Conservation (phyloP, 495 filamentous ascomycete genomes). For the Aspergillus wentii region DNA sequence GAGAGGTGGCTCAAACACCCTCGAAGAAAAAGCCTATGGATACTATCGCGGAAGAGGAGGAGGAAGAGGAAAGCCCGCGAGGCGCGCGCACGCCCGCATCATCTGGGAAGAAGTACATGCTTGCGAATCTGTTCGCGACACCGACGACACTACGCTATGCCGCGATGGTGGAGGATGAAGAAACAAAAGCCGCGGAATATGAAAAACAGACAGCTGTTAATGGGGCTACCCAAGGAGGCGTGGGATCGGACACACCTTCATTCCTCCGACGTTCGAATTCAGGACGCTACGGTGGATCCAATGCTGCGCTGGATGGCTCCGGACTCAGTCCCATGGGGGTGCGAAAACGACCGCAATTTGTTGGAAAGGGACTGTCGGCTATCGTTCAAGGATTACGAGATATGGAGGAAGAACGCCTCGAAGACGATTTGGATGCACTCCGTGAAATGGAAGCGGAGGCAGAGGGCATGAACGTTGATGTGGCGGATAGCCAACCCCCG, state of each 20-base stretch:
- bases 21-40: slow-evolving; percentile 29
- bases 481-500: slow-evolving; percentile 57
- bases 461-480: slow-evolving; percentile 35
- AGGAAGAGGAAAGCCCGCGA: slow-evolving; percentile 29
- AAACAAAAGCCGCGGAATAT: slow-evolving; percentile 15
- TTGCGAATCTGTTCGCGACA: slow-evolving; percentile 60
- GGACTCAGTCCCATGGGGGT: slow-evolving; percentile 44
- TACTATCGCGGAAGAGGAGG: slow-evolving; percentile 19
- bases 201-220: slow-evolving; percentile 10
- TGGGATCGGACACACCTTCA: slow-evolving; percentile 55
- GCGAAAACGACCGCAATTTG: slow-evolving; percentile 57
- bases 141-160: slow-evolving; percentile 49
- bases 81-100: slow-evolving; percentile 60
- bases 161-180: slow-evolving; percentile 34
- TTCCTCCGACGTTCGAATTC: slow-evolving; percentile 62
- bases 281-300: slow-evolving; percentile 18
- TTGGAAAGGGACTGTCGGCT: slow-evolving; percentile 69
- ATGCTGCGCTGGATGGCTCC: slow-evolving; percentile 4
- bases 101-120: slow-evolving; percentile 51
- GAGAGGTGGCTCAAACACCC: slow-evolving; percentile 36
- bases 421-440: slow-evolving; percentile 79
- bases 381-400: slow-evolving; percentile 72
- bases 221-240: slow-evolving; percentile 11
- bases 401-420: slow-evolving; percentile 70
- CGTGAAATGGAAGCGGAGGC: slow-evolving; percentile 68